Evolutionary conservation across 163 green algal species (phyloP), one percentile per base, ranked within the genome.

Genomic region (Coccomyxa subellipsoidea): DNA sequence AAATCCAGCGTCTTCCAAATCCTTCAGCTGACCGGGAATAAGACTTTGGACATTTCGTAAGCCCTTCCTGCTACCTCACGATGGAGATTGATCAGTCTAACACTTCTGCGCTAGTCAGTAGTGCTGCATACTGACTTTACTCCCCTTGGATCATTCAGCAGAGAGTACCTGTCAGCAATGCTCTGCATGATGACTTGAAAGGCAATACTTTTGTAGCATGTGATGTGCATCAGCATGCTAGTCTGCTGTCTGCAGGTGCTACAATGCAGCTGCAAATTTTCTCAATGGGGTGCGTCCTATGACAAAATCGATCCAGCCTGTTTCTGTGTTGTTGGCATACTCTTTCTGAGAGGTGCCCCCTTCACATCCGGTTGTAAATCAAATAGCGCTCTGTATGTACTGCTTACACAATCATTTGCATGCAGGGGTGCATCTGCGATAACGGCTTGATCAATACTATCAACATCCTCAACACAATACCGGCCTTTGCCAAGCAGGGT

Each of bases 391-490:
- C n/a, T 59, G 4, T 1, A 21, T 59, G 21, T 59, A 18, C 23
- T 59, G 47, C 4, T 59, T 59, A 27, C 47, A 59, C 3, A 8
- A 59, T 59, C 4, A 12, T 59, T 12, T 59, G 47, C 47, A 23
- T 36, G 66, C 66, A 73, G 66, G 66, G 66, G 21, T 73, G 66
- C 66, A 73, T 73, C 66, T 73, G 66, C 66, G 66, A 73, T 34
- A 73, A 73, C 32, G 66, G 66, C 29, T 23, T 73, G 66, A 73
- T 73, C 27, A 34, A 32, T 34, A 73, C 66, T 23, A 73, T 73
- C 66, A 73, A 73, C n/a, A 34, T 73, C 66, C 66, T 73, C 66
- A 73, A 73, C 66, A 73, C 66, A 35, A 23, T 73, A 12, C 66
- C 66, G 8, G 66, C 66, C 6, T 36, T 36, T 73, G 66, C 66